These are phyloP conservation scores for Sonneratia caseolaris DNA, from an alignment of 345 rosid genomes.

Conservation along the genomic window DNA sequence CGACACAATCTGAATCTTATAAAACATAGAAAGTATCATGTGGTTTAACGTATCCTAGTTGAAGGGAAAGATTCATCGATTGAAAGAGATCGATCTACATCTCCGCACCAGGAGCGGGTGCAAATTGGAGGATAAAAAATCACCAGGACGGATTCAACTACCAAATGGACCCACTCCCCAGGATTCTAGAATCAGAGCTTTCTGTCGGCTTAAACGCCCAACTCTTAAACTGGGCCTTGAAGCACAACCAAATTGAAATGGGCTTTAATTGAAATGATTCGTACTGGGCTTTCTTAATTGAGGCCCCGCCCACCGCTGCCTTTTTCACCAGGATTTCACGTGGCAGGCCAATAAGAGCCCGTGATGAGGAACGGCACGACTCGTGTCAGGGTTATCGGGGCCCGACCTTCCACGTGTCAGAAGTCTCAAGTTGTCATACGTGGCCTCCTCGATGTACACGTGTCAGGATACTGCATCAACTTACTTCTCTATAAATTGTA, in stretches of 20 bases:
- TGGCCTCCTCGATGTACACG: neutral
- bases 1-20: too few relatives aligned
- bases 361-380: neutral
- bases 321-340: conserved; percentile 1
- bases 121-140: too few relatives aligned
- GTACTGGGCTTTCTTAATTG: neutral
- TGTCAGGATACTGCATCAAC: neutral
- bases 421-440: neutral
- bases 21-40: too few relatives aligned
- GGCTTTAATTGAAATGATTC: neutral
- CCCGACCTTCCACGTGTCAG: neutral
- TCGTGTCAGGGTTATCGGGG: neutral
- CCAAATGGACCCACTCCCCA: neutral
- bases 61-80: too few relatives aligned
- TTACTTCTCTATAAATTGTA: neutral
- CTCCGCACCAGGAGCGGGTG: too few relatives aligned
- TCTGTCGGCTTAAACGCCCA: neutral
- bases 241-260: neutral
- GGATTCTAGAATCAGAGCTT: neutral
- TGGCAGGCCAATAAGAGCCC: neutral
- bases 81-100: too few relatives aligned
- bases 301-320: neutral
- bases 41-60: too few relatives aligned
- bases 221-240: too few relatives aligned
- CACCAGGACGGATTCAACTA: too few relatives aligned